These are phyloP conservation scores for Cladosporium cucumerinum DNA, from an alignment of 2,329 filamentous ascomycete genomes.

Conservation along the genomic window DNA sequence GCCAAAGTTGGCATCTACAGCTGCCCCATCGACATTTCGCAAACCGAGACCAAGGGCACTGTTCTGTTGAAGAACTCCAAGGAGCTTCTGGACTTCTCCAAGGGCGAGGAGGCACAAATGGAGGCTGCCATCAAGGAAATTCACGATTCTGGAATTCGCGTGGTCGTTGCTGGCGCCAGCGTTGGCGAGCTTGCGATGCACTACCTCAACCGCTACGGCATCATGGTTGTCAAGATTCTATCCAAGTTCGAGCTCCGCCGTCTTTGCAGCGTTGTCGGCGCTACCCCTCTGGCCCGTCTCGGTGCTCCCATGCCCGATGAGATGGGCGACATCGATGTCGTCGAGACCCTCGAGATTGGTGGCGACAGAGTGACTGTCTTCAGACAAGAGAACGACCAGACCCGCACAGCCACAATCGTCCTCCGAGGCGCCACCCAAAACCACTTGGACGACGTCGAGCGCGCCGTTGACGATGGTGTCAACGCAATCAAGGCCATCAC, in stretches of 20 bases:
- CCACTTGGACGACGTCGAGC: constrained; percentile 94
- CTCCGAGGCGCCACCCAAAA: constrained; percentile 96
- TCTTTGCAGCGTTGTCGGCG: constrained; percentile 92
- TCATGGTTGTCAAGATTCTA: constrained; percentile 92
- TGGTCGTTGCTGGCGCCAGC: constrained; percentile 88
- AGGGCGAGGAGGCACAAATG: constrained; percentile 89
- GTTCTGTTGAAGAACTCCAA: constrained; percentile 95
- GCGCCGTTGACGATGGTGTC: constrained; percentile 95
- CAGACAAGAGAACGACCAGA: constrained; percentile 89
- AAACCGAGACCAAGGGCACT: constrained; percentile 98
- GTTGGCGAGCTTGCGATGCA: constrained; percentile 94
- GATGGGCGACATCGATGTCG: constrained; percentile 91
- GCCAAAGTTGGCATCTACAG: constrained; percentile 97
- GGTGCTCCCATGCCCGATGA: constrained; percentile 99
- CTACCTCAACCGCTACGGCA: constrained; percentile 96
- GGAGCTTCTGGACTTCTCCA: constrained; percentile 98
- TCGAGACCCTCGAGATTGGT: constrained; percentile 96
- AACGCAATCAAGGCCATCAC: constrained; percentile 99
- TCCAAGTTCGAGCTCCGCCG: constrained; percentile 97
- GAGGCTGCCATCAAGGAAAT: constrained; percentile 92
- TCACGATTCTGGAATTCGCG: constrained; percentile 86
- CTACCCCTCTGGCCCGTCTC: constrained; percentile 90
- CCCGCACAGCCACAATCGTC: constrained; percentile 89
- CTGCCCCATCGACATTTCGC: constrained; percentile 89
- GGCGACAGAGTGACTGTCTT: constrained; percentile 98